A percentile compares a stretch with the other conserved stretches of the same genome.
phyloP scores from a whole-genome alignment of 805 yeast species.

The Sugiyamaella boreocaroliniensis region DNA sequence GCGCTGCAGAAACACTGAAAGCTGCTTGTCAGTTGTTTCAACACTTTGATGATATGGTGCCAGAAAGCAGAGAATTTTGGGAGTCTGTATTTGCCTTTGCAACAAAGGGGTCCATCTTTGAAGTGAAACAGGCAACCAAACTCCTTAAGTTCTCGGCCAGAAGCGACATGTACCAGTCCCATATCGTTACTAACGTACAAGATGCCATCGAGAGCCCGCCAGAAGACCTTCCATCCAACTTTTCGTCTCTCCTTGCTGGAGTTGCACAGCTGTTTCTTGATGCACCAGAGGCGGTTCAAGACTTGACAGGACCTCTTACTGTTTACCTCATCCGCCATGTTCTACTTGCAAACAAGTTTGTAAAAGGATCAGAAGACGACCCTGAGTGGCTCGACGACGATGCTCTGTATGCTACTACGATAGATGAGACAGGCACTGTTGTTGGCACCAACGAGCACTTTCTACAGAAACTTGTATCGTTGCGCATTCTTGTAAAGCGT shows the following conservation, averaged over 20 bases:
- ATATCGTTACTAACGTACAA: conserved; percentile 13
- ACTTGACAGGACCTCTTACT: conserved; percentile 52
- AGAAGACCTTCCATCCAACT: conserved; percentile 9
- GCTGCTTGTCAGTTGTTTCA: conserved; percentile 55
- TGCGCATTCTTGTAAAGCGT: conserved; percentile 56
- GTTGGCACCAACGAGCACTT: conserved; percentile 31
- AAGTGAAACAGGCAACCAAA: conserved; percentile 60
- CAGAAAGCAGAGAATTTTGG: conserved; percentile 39
- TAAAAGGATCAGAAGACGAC: conserved; percentile 25
- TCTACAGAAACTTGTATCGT: conserved; percentile 44
- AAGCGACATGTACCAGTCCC: conserved; percentile 37
- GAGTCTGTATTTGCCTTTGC: conserved; percentile 44
- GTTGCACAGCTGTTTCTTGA: conserved; percentile 52
- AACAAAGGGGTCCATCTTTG: conserved; percentile 46
- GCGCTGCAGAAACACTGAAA: conserved; percentile 41
- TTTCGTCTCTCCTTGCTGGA: conserved; percentile 53
- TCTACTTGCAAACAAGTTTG: conserved; percentile 44
- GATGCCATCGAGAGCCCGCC: neutral
- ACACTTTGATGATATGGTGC: conserved; percentile 43
- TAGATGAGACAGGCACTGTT: neutral
- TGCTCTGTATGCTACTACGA: conserved; percentile 20
- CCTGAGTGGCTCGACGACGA: conserved; percentile 44
- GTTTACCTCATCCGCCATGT: conserved; percentile 54
- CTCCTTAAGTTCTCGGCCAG: conserved; percentile 44
- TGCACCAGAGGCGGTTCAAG: conserved; percentile 45